A percentile compares a stretch with the other conserved stretches of the same genome.
phyloP scores from a whole-genome alignment of 176 grass and related monocot species.

The Elymus sibiricus region DNA sequence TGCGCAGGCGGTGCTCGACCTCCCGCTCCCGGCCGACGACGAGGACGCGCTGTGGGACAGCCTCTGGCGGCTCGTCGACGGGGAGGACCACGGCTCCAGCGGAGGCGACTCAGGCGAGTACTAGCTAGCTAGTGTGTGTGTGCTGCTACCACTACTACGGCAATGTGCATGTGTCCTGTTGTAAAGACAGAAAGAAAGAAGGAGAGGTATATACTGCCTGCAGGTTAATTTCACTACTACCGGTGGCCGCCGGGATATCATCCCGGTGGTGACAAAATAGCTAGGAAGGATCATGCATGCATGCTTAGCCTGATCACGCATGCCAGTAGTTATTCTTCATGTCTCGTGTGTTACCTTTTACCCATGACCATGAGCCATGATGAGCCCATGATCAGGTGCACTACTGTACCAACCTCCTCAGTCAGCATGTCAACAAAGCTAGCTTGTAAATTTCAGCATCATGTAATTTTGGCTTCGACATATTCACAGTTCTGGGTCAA shows the following conservation, averaged over 20 bases:
- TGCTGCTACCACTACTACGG: neutral
- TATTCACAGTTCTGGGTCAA: neutral
- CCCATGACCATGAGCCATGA: conserved; percentile 14
- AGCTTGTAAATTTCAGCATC: neutral
- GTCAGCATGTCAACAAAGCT: conserved; percentile 7
- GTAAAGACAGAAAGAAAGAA: conserved; percentile 9
- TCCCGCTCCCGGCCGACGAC: conserved; percentile 1
- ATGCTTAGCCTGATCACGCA: neutral
- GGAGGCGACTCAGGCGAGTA: conserved; percentile 35
- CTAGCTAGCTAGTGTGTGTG: neutral
- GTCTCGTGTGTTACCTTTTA: conserved; percentile 25
- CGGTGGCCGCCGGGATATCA: neutral
- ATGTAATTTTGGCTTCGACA: conserved; percentile 25
- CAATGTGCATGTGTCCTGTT: neutral
- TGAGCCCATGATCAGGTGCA: conserved; percentile 17
- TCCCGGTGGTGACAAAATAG: neutral
- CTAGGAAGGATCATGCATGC: neutral
- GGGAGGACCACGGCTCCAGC: neutral
- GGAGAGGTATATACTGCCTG: conserved; percentile 11
- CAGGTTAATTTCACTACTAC: neutral
- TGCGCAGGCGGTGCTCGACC: neutral
- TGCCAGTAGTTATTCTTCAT: neutral
- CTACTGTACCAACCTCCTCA: neutral
- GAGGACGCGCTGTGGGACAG: conserved; percentile 46
- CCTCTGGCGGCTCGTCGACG: conserved; percentile 61